Percentiles rank a stretch among this genome's conserved stretches.
phyloP scores from a whole-genome alignment of 192 early-diverging fungal genomes.

The Coemansia pectinata region DNA sequence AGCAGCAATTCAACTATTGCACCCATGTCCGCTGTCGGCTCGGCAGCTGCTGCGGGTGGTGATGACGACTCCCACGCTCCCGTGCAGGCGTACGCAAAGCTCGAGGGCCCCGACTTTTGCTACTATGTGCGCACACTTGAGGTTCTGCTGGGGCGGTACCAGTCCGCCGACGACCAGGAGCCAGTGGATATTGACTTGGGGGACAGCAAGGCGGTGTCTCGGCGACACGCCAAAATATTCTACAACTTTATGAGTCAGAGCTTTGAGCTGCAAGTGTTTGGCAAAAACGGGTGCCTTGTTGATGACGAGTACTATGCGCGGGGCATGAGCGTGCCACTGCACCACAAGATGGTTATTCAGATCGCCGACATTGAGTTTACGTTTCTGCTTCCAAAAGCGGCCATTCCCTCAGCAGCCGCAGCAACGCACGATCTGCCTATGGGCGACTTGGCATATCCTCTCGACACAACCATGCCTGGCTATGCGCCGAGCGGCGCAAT shows the following conservation, averaged over 20 bases:
- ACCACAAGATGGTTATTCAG: constrained; percentile 66
- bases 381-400: constrained; percentile 71
- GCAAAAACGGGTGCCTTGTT: constrained; percentile 89
- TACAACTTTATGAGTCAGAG: constrained; percentile 80
- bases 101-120: constrained; percentile 79
- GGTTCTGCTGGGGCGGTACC: constrained; percentile 74
- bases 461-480: constrained; percentile 7
- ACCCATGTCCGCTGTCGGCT: not conserved
- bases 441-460: constrained; percentile 8
- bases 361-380: constrained; percentile 80
- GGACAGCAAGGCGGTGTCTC: constrained; percentile 79
- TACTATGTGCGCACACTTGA: constrained; percentile 84
- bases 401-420: constrained; percentile 13
- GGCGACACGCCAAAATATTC: constrained; percentile 80
- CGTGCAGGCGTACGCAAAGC: constrained; percentile 88
- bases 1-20: constrained; percentile 13
- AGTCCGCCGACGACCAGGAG: constrained; percentile 54
- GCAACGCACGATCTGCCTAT: constrained; percentile 7
- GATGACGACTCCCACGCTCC: constrained; percentile 48
- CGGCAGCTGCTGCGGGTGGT: constrained; percentile 7
- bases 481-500: constrained; percentile 4
- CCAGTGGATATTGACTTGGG: constrained; percentile 87
- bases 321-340: constrained; percentile 62
- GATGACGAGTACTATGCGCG: constrained; percentile 77
- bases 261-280: constrained; percentile 85